These are phyloP conservation scores for Fibroporia radiculosa DNA, from an alignment of 768 basidiomycete genomes.

Conservation along the genomic window DNA sequence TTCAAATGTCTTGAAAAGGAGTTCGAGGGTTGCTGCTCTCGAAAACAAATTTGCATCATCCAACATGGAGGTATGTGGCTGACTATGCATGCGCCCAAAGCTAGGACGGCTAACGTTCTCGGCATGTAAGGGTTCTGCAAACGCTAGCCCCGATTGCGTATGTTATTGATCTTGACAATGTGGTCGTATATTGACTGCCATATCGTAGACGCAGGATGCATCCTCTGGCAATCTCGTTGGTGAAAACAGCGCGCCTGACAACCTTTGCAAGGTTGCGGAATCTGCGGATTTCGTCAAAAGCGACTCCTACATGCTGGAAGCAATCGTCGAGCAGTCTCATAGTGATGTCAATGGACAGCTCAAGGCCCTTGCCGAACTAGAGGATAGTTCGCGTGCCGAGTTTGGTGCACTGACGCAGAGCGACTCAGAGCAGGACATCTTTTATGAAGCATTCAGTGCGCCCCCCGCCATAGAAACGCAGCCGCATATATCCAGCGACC, in stretches of 20 bases:
- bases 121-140: no score
- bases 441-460: not conserved
- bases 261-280: not conserved
- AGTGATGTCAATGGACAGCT: not conserved
- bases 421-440: no score
- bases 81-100: no score
- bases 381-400: no score
- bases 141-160: no score
- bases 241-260: not conserved
- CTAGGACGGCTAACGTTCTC: no score
- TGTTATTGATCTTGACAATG: no score
- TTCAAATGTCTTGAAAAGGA: conserved; percentile 4
- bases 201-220: not conserved
- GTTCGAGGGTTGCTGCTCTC: not conserved
- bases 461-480: not conserved
- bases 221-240: not conserved
- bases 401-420: no score
- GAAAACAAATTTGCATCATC: not conserved
- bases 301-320: not conserved
- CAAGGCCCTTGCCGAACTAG: no score
- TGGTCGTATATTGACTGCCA: no score
- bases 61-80: not conserved
- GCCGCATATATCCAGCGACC: not conserved
- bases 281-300: not conserved
- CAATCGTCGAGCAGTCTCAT: conserved; percentile 1